phyloP scores from a whole-genome alignment of 805 yeast species.

The Ogataea philodendri region DNA sequence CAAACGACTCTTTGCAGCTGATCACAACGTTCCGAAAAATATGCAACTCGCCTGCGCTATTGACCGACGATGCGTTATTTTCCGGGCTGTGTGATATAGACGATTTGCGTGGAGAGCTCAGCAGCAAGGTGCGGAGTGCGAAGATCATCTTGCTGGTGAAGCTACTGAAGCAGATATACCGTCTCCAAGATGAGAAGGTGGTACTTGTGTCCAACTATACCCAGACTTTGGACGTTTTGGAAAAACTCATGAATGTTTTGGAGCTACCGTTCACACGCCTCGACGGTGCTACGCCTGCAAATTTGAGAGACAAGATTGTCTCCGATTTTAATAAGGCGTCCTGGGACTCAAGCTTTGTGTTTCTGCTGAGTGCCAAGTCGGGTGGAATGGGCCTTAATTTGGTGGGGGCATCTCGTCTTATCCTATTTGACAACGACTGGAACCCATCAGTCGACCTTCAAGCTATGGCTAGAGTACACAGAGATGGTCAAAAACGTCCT shows the following conservation, averaged over 20 bases:
- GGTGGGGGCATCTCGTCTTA: slow-evolving; percentile 83
- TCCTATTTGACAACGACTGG: slow-evolving; percentile 94
- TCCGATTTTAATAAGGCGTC: slow-evolving; percentile 58
- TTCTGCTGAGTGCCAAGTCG: slow-evolving; percentile 81
- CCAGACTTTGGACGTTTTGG: slow-evolving; percentile 77
- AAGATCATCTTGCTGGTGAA: slow-evolving; percentile 62
- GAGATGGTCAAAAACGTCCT: slow-evolving; percentile 85
- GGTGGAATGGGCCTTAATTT: slow-evolving; percentile 94
- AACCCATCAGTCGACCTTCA: slow-evolving; percentile 91
- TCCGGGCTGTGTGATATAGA: slow-evolving; percentile 27
- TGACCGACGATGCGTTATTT: slow-evolving; percentile 49
- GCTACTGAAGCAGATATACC: slow-evolving; percentile 49
- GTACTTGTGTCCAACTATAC: slow-evolving; percentile 89
- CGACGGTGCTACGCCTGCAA: slow-evolving; percentile 81
- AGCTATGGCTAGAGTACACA: slow-evolving; percentile 92
- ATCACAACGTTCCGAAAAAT: slow-evolving; percentile 76
- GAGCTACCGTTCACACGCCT: slow-evolving; percentile 57
- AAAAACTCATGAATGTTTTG: slow-evolving; percentile 48
- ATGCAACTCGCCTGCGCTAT: slow-evolving; percentile 75
- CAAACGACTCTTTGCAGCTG: slow-evolving; percentile 55
- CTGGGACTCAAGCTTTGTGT: slow-evolving; percentile 48
- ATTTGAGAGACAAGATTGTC: slow-evolving; percentile 63
- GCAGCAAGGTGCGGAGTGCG: slow-evolving; percentile 46
- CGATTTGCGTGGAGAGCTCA: slow-evolving; percentile 31
- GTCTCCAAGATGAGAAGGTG: slow-evolving; percentile 58